Conservation (phyloP, 2,329 filamentous ascomycete genomes). For the Daldinia sp. region DNA sequence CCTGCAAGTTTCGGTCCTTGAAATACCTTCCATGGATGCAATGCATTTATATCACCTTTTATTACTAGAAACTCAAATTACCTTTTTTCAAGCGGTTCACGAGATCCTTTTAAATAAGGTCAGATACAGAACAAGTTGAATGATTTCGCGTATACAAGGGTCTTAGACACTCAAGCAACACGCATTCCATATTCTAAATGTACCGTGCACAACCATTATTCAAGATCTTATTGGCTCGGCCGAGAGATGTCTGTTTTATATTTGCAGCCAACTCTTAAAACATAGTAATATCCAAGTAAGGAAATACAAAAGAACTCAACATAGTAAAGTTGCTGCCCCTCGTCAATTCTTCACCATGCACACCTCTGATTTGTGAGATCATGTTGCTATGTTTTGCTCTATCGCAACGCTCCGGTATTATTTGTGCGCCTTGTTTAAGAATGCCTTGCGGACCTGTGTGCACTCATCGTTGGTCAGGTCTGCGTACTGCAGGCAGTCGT, state of each 20-base stretch:
- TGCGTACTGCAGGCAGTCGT: constrained; percentile 9
- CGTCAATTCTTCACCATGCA: not conserved
- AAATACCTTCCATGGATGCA: too few relatives aligned
- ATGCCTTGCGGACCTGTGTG: not conserved
- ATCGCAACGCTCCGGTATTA: not conserved
- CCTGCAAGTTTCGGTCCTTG: constrained; percentile 2
- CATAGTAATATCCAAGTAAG: not conserved
- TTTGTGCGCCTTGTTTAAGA: not conserved
- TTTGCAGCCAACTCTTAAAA: not conserved
- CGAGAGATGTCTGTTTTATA: constrained; percentile 12
- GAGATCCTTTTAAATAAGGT: too few relatives aligned
- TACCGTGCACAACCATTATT: not conserved
- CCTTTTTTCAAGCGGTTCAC: too few relatives aligned
- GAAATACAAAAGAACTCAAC: not conserved
- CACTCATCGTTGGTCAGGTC: constrained; percentile 8
- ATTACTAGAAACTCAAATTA: not conserved
- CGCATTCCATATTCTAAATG: not conserved
- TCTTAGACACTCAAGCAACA: not conserved
- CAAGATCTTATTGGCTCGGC: not conserved
- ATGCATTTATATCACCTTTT: not conserved
- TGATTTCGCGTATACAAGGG: too few relatives aligned
- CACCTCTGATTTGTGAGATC: not conserved
- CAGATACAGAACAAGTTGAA: too few relatives aligned
- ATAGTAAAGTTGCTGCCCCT: not conserved
- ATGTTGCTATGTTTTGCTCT: not conserved